phyloP scores from a whole-genome alignment of 306 rosid genomes.

The Psophocarpus tetragonolobus region DNA sequence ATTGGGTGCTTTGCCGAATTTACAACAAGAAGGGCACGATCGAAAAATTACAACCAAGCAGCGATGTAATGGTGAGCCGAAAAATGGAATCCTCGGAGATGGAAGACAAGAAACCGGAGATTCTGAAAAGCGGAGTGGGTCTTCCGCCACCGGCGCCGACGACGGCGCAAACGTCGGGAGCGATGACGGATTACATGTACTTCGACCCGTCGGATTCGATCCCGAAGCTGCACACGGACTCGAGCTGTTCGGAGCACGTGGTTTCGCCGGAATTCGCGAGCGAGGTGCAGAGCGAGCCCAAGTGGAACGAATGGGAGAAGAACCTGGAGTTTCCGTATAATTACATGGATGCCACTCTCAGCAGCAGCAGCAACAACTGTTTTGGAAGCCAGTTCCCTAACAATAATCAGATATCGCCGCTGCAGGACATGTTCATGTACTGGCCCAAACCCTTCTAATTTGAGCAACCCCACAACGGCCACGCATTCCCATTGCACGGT shows the following conservation, averaged over 20 bases:
- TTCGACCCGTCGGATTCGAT: conserved; percentile 76
- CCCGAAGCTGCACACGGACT: conserved; percentile 86
- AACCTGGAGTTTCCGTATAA: conserved; percentile 54
- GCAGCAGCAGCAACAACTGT: not conserved
- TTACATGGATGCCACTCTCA: conserved; percentile 62
- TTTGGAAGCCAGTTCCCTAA: conserved; percentile 30
- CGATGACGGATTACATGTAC: conserved; percentile 51
- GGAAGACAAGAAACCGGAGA: conserved; percentile 71
- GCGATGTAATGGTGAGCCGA: not conserved
- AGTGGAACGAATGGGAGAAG: conserved; percentile 81
- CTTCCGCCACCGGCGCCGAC: conserved; percentile 39
- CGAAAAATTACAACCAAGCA: conserved; percentile 51
- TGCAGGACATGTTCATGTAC: conserved; percentile 87
- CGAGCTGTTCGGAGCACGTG: conserved; percentile 95
- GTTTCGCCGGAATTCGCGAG: conserved; percentile 85
- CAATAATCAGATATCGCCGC: conserved; percentile 71
- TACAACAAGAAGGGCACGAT: conserved; percentile 82
- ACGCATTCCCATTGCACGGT: conserved; percentile 41
- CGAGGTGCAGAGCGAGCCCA: conserved; percentile 96
- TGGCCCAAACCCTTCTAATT: conserved; percentile 56
- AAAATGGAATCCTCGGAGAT: conserved; percentile 36
- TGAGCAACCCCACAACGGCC: not conserved
- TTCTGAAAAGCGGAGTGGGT: conserved; percentile 5
- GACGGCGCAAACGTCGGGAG: conserved; percentile 11
- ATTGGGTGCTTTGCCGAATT: conserved; percentile 95